These are phyloP conservation scores for Alternaria brassicicola DNA, from an alignment of 2,329 filamentous ascomycete species.

Conservation along the genomic window DNA sequence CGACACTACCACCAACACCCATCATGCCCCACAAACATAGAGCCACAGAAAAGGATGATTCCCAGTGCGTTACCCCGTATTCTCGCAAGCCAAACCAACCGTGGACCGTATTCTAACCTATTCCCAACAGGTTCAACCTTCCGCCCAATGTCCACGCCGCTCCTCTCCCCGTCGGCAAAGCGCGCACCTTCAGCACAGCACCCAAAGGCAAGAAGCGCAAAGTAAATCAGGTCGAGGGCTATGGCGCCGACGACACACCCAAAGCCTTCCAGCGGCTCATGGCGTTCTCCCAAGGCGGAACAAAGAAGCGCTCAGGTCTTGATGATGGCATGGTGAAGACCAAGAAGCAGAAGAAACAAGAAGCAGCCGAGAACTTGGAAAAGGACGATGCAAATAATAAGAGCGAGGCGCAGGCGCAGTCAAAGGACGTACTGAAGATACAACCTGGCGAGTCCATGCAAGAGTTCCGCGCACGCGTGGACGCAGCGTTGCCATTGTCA, in stretches of 20 bases:
- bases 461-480: slow-evolving; percentile 81
- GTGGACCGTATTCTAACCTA: slow-evolving; percentile 31
- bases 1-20: slow-evolving; percentile 1
- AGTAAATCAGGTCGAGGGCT: slow-evolving; percentile 53
- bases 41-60: slow-evolving; percentile 58
- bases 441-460: slow-evolving; percentile 81
- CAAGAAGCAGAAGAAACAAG: slow-evolving; percentile 56
- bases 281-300: slow-evolving; percentile 67
- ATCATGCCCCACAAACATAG: slow-evolving; percentile 89
- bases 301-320: slow-evolving; percentile 63
- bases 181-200: slow-evolving; percentile 41
- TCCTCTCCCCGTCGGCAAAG: slow-evolving; percentile 62
- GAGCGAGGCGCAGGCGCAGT: slow-evolving; percentile 29
- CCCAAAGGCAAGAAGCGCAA: slow-evolving; percentile 47
- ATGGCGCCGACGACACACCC: slow-evolving; percentile 79
- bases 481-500: slow-evolving; percentile 79
- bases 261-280: slow-evolving; percentile 87
- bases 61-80: slow-evolving; percentile 36
- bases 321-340: slow-evolving; percentile 67
- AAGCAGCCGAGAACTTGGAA: slow-evolving; percentile 7
- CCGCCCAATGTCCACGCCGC: slow-evolving; percentile 66
- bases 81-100: slow-evolving; percentile 1
- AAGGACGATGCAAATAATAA: slow-evolving; percentile 19
- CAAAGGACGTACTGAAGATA: slow-evolving; percentile 56
- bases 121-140: slow-evolving; percentile 62